A percentile compares a stretch with the other conserved stretches of the same genome.
These are phyloP conservation scores for Ustilago sp. DNA, from an alignment of 1,284 basidiomycete genomes.

Conservation along the genomic window DNA sequence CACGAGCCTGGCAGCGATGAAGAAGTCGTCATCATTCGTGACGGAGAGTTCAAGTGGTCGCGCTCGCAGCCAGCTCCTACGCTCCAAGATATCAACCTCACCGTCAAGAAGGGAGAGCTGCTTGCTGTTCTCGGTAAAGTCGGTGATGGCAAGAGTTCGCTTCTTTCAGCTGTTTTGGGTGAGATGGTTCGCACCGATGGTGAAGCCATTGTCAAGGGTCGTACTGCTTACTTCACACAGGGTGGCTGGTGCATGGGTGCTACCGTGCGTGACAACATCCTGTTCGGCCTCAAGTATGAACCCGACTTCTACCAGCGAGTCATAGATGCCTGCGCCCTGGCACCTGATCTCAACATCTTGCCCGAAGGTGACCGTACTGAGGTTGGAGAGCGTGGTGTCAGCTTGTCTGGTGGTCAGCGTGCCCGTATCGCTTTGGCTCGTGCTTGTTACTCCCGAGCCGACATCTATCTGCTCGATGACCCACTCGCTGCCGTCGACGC, in stretches of 20 bases:
- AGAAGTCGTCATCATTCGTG: constrained; percentile 43
- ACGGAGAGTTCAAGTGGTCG: constrained; percentile 76
- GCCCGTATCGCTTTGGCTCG: constrained; percentile 80
- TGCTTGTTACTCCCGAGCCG: constrained; percentile 79
- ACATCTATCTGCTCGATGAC: constrained; percentile 78
- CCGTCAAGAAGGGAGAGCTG: constrained; percentile 55
- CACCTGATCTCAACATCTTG: constrained; percentile 78
- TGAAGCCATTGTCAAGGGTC: constrained; percentile 57
- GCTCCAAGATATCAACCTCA: constrained; percentile 56
- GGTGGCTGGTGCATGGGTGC: constrained; percentile 91
- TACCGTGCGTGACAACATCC: constrained; percentile 74
- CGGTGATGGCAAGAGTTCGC: constrained; percentile 65
- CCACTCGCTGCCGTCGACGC: constrained; percentile 76
- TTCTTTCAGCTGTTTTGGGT: constrained; percentile 62
- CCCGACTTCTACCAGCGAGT: constrained; percentile 73
- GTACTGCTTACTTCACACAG: constrained; percentile 83
- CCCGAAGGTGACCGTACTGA: constrained; percentile 80
- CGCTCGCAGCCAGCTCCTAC: constrained; percentile 69
- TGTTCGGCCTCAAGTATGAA: constrained; percentile 71
- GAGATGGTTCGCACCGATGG: constrained; percentile 64
- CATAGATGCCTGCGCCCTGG: constrained; percentile 54
- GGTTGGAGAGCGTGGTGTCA: constrained; percentile 73
- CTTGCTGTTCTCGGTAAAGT: constrained; percentile 67
- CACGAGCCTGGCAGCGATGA: constrained; percentile 27
- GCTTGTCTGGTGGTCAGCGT: constrained; percentile 75